phyloP scores from a whole-genome alignment of 345 rosid genomes.

The Dimocarpus longan region DNA sequence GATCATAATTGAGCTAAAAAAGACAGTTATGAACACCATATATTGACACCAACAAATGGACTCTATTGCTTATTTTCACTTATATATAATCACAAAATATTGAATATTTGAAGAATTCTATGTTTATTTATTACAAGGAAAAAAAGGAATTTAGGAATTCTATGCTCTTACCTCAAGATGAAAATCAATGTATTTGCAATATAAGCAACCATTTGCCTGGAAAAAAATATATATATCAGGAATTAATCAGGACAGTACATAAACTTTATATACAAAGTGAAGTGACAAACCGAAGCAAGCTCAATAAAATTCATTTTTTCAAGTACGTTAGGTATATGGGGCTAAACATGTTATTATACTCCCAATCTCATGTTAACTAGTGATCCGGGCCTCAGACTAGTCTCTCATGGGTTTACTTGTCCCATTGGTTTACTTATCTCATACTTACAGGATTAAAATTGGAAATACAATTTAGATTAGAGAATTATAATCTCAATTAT shows the following conservation, averaged over 20 bases:
- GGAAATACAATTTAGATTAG: not conserved
- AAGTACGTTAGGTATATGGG: not conserved
- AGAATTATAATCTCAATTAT: not conserved
- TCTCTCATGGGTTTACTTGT: not conserved
- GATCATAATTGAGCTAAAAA: not conserved
- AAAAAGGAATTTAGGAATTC: not conserved
- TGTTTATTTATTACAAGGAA: constrained; percentile 56
- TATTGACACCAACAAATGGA: not conserved
- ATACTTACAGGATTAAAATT: not conserved
- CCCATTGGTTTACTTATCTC: not conserved
- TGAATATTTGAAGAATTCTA: not conserved
- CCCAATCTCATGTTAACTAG: not conserved
- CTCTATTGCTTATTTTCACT: not conserved
- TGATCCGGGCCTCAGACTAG: not conserved
- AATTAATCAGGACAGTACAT: not conserved
- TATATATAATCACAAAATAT: not conserved
- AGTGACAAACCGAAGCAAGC: not conserved
- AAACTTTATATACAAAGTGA: not conserved
- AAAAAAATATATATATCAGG: constrained; percentile 10
- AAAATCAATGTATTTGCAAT: constrained; percentile 96
- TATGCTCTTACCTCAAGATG: constrained; percentile 74
- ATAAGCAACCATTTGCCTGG: constrained; percentile 97
- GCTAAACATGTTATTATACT: not conserved
- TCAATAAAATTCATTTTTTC: not conserved
- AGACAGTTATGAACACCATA: not conserved